Percentiles rank a stretch among this genome's conserved stretches.
Evolutionary conservation across 306 rosid species (phyloP).

Genomic region (Sicyos baderoa): DNA sequence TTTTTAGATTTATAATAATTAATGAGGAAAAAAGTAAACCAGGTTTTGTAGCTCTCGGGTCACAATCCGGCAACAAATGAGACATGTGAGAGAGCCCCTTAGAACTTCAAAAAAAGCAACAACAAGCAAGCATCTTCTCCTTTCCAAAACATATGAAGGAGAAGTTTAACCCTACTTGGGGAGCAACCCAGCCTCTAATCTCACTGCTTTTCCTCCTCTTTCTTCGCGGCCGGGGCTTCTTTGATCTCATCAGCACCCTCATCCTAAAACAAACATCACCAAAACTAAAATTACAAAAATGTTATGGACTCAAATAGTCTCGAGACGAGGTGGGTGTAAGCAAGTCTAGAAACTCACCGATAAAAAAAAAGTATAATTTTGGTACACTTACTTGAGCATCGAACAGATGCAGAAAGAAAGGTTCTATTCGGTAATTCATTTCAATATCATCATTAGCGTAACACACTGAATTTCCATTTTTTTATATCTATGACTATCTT

Average conservation of each 20-base stretch:
- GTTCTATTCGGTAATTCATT: background rate
- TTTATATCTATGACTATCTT: too few relatives aligned
- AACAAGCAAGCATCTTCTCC: conserved; percentile 54
- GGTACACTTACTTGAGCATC: background rate
- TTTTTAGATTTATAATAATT: conserved; percentile 13
- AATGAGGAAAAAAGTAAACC: conserved; percentile 12
- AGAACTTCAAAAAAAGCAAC: conserved; percentile 14
- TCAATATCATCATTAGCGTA: background rate
- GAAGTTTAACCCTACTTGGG: conserved; percentile 53
- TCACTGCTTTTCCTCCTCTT: conserved; percentile 64
- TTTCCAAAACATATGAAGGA: conserved; percentile 65
- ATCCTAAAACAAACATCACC: conserved; percentile 40
- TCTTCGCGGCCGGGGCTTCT: conserved; percentile 59
- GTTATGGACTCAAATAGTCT: too few relatives aligned
- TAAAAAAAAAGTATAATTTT: background rate
- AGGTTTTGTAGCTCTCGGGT: conserved; percentile 16
- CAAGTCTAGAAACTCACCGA: too few relatives aligned
- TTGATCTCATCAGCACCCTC: conserved; percentile 95
- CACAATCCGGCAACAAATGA: conserved; percentile 16
- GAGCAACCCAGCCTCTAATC: conserved; percentile 28
- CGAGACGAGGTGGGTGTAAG: too few relatives aligned
- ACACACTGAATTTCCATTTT: background rate
- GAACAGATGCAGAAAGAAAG: background rate
- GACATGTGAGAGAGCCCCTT: conserved; percentile 14
- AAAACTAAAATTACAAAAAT: background rate